Evolutionary conservation across 768 basidiomycete species (phyloP).

Genomic region (Rhizopogon vulgaris): DNA sequence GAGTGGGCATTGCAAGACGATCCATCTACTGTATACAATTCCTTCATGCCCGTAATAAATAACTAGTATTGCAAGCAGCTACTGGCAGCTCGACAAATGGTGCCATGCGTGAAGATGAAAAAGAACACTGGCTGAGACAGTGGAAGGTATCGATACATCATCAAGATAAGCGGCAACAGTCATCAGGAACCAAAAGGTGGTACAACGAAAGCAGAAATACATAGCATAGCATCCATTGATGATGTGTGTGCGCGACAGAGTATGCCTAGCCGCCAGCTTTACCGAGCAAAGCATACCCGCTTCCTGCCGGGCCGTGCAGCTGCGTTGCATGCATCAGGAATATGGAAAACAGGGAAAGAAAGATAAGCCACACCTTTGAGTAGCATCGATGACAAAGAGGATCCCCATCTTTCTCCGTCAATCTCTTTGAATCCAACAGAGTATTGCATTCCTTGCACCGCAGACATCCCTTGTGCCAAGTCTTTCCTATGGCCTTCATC

Average conservation of each 20-base stretch:
- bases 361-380: slow-evolving; percentile 40
- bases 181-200: background rate
- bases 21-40: too few species aligned
- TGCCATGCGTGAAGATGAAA: background rate
- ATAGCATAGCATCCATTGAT: background rate
- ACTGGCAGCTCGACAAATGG: background rate
- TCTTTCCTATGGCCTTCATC: slow-evolving; percentile 79
- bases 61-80: background rate
- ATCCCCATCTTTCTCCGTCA: slow-evolving; percentile 72
- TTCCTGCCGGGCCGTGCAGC: slow-evolving; percentile 70
- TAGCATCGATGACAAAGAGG: slow-evolving; percentile 72
- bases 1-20: too few species aligned
- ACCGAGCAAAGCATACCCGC: slow-evolving; percentile 67
- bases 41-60: too few species aligned
- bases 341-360: background rate
- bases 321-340: slow-evolving; percentile 19
- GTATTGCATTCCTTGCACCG: slow-evolving; percentile 71
- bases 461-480: slow-evolving; percentile 72
- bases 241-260: too few species aligned
- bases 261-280: slow-evolving; percentile 36
- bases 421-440: slow-evolving; percentile 59
- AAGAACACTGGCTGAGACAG: background rate
- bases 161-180: background rate
- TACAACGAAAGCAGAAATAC: background rate
- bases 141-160: background rate